Percentiles rank a stretch among this genome's conserved stretches.
Evolutionary conservation across 352 stramenopile species (phyloP).

Genomic region (Pythium dissotocum): DNA sequence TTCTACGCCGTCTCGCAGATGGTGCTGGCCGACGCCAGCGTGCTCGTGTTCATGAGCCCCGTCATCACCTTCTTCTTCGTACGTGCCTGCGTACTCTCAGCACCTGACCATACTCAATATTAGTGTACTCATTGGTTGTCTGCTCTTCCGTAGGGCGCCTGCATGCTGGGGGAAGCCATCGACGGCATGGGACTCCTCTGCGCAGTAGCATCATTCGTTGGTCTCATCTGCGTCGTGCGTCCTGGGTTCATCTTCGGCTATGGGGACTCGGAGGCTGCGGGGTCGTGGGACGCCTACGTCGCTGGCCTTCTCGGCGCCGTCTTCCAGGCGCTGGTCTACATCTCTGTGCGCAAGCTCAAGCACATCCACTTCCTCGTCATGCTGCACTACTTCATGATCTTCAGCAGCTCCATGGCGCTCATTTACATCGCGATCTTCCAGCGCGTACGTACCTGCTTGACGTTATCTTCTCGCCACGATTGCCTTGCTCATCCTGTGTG

Average conservation of each 20-base stretch:
- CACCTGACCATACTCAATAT: not conserved
- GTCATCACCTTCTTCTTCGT: slow-evolving; percentile 35
- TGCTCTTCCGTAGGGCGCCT: slow-evolving; percentile 27
- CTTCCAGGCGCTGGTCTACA: slow-evolving; percentile 24
- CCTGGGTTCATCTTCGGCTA: slow-evolving; percentile 46
- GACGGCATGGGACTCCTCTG: slow-evolving; percentile 38
- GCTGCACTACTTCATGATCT: slow-evolving; percentile 34
- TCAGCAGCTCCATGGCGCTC: slow-evolving; percentile 10
- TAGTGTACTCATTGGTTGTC: not conserved
- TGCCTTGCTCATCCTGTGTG: not conserved
- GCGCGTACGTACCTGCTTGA: slow-evolving; percentile 1
- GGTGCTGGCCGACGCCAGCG: slow-evolving; percentile 34
- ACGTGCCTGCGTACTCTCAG: not conserved
- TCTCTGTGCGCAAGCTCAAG: slow-evolving; percentile 27
- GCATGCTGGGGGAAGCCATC: slow-evolving; percentile 46
- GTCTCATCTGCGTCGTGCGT: slow-evolving; percentile 51
- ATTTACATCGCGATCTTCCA: slow-evolving; percentile 22
- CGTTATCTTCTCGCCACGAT: not conserved
- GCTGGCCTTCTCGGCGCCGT: slow-evolving; percentile 11
- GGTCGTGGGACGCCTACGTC: slow-evolving; percentile 5
- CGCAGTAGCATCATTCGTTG: slow-evolving; percentile 39
- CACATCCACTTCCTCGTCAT: slow-evolving; percentile 29
- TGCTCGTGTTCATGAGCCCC: slow-evolving; percentile 35
- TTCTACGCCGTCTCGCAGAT: slow-evolving; percentile 37
- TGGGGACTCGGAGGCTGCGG: not conserved